Evolutionary conservation across 108 stramenopile species (phyloP).

Genomic region (Conticribra weissflogii): DNA sequence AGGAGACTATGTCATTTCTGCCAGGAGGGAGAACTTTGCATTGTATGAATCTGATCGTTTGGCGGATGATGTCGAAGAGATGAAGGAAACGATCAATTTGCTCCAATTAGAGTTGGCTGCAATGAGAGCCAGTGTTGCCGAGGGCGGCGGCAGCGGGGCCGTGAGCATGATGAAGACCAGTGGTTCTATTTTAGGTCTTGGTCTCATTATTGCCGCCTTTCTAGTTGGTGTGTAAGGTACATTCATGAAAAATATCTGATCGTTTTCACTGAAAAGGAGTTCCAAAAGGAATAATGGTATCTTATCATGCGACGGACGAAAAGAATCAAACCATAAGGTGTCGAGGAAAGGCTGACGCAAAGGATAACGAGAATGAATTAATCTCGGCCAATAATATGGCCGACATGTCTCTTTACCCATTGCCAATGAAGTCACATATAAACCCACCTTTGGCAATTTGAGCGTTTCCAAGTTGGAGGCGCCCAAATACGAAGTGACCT

Average conservation of each 20-base stretch:
- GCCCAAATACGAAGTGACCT: not conserved
- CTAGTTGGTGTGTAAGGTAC: conserved; percentile 16
- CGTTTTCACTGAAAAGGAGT: not conserved
- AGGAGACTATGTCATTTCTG: conserved; percentile 42
- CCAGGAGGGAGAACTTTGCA: conserved; percentile 24
- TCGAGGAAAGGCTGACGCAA: conserved; percentile 40
- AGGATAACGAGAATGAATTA: not conserved
- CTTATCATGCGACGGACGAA: not conserved
- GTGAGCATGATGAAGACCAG: conserved; percentile 1
- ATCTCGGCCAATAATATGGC: not conserved
- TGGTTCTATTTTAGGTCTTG: conserved; percentile 11
- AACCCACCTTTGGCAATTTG: conserved; percentile 12
- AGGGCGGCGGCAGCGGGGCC: conserved; percentile 4
- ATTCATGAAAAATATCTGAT: too few relatives aligned
- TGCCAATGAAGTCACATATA: conserved; percentile 33
- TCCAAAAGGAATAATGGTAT: not conserved
- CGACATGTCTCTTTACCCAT: not conserved
- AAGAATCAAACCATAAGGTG: not conserved
- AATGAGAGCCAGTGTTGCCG: conserved; percentile 11
- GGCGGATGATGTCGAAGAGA: conserved; percentile 25
- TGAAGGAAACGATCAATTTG: conserved; percentile 27
- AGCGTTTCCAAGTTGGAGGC: too few relatives aligned
- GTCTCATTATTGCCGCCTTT: not conserved
- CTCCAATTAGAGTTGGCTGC: conserved; percentile 33
- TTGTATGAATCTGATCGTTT: conserved; percentile 38